Base-by-base conservation (phyloP, 768 basidiomycete species). In the Multifurca ochricompacta region DNA sequence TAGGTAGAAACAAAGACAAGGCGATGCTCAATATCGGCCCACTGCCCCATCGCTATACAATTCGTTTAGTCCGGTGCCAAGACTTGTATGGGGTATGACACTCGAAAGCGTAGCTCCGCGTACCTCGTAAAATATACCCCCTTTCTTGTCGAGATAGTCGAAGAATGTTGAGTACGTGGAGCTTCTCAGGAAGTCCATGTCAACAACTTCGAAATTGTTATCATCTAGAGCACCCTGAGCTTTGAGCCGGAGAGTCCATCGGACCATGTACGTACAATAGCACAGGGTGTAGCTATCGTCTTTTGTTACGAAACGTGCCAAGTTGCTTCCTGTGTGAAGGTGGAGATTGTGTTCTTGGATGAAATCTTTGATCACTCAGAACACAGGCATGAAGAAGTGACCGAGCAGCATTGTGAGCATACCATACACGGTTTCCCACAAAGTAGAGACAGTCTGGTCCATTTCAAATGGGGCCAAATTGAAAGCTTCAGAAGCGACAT, bases 401-500 rank as follows among this genome's bases (percentile, higher is more conserved):
- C 13, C 11, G 11, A 3, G 34, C 19, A 25, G 25, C 14, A 43
- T 21, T 25, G 30, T 0, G 13, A 2, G 7, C 69, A 6, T 48
- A 81, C 85, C 78, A 68, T 80, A 84, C 25, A 83, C 82, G 10
- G 77, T 69, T 3, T 75, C 68, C 87, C 87, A 91, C 0, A 91
- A 71, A 0, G 82, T 82, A 6, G 79, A 78, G 34, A 89, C 85
- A 2, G 87, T 88, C 45, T 79, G 78, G 46, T 77, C 74, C 61
- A 81, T 86, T 63, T 90, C 87, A 64, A 79, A 83, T 55, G 88
- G 72, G 0, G 84, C 80, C 35, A 89, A 74, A 0, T 82, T 85
- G 70, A 87, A 91, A 9, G 76, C 80, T 59, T 31, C 58, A 70
- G 71, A 14, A 55, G 10, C 53, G 53, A 40, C 16, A 18, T 16